Evolutionary conservation across 2,329 filamentous ascomycete species (phyloP), one percentile per base, ranked within the genome.

Genomic region (Gnomoniopsis sp.): DNA sequence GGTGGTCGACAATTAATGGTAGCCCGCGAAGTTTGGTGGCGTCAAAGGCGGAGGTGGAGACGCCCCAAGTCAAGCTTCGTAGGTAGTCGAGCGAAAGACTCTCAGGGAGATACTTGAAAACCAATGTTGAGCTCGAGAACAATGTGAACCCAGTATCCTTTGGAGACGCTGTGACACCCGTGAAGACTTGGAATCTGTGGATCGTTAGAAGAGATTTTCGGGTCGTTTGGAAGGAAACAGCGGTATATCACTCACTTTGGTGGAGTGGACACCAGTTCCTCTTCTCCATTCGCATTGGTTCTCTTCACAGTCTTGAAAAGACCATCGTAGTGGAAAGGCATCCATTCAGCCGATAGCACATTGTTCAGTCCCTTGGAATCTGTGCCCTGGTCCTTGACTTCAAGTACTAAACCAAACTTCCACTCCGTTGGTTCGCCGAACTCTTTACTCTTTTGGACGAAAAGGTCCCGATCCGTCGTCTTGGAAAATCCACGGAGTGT

Each of bases 281-380:
- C 74, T 6, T 74, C 72, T 0, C 76, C 78, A 1, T 74, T 67
- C 1, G 71, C 70, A 2, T 53, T 58, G 0, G 58, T 67, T 21
- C 72, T 65, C 53, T 77, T 77, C 11, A 74, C 72, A 0, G 79
- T 78, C 64, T 83, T 84, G 72, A 84, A 85, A 30, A 84, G 68
- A 0, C 82, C 82, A 52, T 85, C 82, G 41, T 77, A 85, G 62
- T 85, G 82, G 67, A 82, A 82, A 0, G 82, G 81, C 80, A 84
- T 83, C 61, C 77, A 77, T 59, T 83, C 80, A 1, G 75, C 73
- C 0, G 78, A 81, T 2, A 82, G 71, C 2, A 84, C 79, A 44
- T 83, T 83, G 62, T 83, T 84, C 21, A 77, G 68, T 0, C 77
- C 74, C 12, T 72, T 69, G 0, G 74, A 73, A 6, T 78, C 72